phyloP scores from a whole-genome alignment of 2,329 filamentous ascomycete genomes.

The Ceratocystis destructans region DNA sequence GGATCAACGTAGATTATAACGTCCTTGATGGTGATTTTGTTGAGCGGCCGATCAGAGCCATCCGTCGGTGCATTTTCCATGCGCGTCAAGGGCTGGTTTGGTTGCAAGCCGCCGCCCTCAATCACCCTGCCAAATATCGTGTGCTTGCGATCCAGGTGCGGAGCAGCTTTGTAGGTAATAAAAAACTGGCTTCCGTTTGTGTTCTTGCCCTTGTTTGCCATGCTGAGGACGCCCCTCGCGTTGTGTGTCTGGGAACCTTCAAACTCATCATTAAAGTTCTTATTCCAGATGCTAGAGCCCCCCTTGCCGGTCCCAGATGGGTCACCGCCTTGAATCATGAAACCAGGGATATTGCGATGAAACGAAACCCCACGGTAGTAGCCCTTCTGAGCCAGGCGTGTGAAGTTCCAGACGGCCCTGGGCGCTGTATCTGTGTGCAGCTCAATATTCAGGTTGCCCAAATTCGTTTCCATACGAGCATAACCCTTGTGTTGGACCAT shows the following conservation, averaged over 20 bases:
- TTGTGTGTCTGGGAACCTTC: constrained; percentile 81
- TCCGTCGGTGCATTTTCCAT: constrained; percentile 70
- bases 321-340: constrained; percentile 97
- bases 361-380: constrained; percentile 79
- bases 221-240: constrained; percentile 64
- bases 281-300: constrained; percentile 84
- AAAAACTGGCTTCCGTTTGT: constrained; percentile 95
- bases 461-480: constrained; percentile 72
- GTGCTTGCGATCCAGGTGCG: constrained; percentile 87
- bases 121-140: constrained; percentile 89
- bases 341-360: constrained; percentile 86
- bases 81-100: constrained; percentile 47
- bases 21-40: constrained; percentile 69
- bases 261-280: constrained; percentile 87
- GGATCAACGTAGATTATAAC: constrained; percentile 83
- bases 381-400: constrained; percentile 71
- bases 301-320: constrained; percentile 84
- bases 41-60: constrained; percentile 58
- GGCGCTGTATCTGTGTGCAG: constrained; percentile 84
- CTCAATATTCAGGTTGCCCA: constrained; percentile 76
- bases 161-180: constrained; percentile 71
- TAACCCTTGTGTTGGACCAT: constrained; percentile 85
- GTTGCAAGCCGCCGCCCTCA: constrained; percentile 40
- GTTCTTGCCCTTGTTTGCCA: constrained; percentile 98
- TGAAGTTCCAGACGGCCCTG: constrained; percentile 93